Base-by-base conservation (phyloP, 768 basidiomycete species). In the Mycena chlorophos region DNA sequence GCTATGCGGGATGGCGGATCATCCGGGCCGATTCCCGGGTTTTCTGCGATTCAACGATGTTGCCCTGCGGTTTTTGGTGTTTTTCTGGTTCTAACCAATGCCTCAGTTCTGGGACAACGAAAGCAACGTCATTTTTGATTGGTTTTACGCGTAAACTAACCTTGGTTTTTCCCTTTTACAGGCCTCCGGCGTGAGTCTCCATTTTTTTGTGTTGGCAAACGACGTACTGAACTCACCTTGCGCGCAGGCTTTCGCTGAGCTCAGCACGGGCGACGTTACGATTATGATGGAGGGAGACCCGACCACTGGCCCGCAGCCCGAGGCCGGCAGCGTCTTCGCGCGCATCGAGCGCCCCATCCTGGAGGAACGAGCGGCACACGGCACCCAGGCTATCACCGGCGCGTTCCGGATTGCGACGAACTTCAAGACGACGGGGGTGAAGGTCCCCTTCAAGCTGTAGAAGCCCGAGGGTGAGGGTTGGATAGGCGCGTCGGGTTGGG, bases 51-150 rank as follows among this genome's bases (percentile, higher is more conserved):
- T n/a, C n/a, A n/a, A n/a, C n/a, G n/a, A n/a, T n/a, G n/a, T n/a
- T n/a, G n/a, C n/a, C n/a, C n/a, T n/a, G n/a, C n/a, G n/a, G n/a
- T n/a, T n/a, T n/a, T n/a, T n/a, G n/a, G n/a, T n/a, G n/a, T n/a
- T n/a, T n/a, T n/a, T n/a, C n/a, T n/a, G n/a, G n/a, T n/a, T n/a
- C n/a, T n/a, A n/a, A n/a, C n/a, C n/a, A n/a, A n/a, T n/a, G n/a
- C n/a, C n/a, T n/a, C n/a, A 46, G 6, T 46, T 46, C n/a, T 46
- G 45, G 45, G 45, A 46, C n/a, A 46, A 46, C 25, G 45, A 20
- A 25, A 46, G 45, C 45, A 25, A n/a, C n/a, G n/a, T n/a, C n/a
- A n/a, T n/a, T n/a, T n/a, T n/a, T n/a, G n/a, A n/a, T n/a, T n/a
- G n/a, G n/a, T n/a, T n/a, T n/a, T n/a, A n/a, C n/a, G n/a, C n/a